phyloP scores from a whole-genome alignment of 352 stramenopile species.

The Phytophthora fragariae region DNA sequence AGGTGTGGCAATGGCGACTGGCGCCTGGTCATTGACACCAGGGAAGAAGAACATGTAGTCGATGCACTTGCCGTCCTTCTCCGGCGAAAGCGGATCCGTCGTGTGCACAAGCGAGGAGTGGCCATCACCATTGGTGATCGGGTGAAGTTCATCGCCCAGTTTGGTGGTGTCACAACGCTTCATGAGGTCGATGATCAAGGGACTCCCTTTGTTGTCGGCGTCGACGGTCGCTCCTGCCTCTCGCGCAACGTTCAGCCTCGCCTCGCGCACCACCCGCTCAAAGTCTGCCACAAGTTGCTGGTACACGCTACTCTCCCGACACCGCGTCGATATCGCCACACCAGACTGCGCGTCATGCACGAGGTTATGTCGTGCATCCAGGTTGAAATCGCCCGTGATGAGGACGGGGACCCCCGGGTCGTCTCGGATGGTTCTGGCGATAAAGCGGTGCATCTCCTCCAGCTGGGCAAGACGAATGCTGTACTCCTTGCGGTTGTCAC shows the following conservation, averaged over 20 bases:
- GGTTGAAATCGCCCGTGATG: conserved; percentile 84
- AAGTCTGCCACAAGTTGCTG: conserved; percentile 61
- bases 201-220: conserved; percentile 5
- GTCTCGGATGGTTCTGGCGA: conserved; percentile 54
- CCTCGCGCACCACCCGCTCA: conserved; percentile 46
- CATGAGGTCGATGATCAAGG: conserved; percentile 71
- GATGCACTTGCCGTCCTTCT: conserved; percentile 86
- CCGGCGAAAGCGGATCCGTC: conserved; percentile 45
- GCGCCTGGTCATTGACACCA: conserved; percentile 36
- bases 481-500: conserved; percentile 57
- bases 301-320: conserved; percentile 70
- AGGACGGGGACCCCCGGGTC: conserved; percentile 67
- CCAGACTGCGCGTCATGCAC: conserved; percentile 44
- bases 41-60: conserved; percentile 88
- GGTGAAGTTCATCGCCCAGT: conserved; percentile 56
- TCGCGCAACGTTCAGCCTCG: conserved; percentile 31
- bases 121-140: conserved; percentile 85
- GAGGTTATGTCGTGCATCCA: conserved; percentile 81
- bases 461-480: conserved; percentile 68
- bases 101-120: conserved; percentile 70
- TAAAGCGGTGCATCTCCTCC: conserved; percentile 69
- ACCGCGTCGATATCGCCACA: conserved; percentile 42
- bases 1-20: not conserved
- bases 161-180: conserved; percentile 67
- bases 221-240: conserved; percentile 24